phyloP scores from a whole-genome alignment of 2,329 filamentous ascomycete species.

The Coniochaeta prunicola region DNA sequence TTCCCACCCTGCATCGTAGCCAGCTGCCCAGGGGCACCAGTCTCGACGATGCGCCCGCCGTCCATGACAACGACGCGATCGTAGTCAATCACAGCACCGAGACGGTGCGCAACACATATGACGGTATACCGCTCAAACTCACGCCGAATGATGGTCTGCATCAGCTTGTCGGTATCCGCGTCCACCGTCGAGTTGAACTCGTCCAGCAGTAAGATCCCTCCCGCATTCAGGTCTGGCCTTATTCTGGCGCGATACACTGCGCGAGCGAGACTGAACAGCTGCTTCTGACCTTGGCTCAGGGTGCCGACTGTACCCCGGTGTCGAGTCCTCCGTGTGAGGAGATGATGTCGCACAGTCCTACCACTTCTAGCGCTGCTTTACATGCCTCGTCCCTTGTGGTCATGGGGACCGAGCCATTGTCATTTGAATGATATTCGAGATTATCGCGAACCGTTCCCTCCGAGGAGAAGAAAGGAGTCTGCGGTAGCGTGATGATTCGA shows the following conservation, averaged over 20 bases:
- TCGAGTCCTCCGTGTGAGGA: conserved; percentile 22
- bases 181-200: background rate
- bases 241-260: background rate
- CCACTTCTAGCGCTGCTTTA: conserved; percentile 18
- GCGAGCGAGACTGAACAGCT: conserved; percentile 5
- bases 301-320: conserved; percentile 32
- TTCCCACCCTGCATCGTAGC: background rate
- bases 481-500: conserved; percentile 40
- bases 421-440: conserved; percentile 26
- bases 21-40: background rate
- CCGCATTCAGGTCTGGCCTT: background rate
- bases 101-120: conserved; percentile 7
- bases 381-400: conserved; percentile 22
- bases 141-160: background rate
- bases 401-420: background rate
- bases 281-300: conserved; percentile 48
- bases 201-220: background rate
- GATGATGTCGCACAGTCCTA: conserved; percentile 22
- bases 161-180: background rate
- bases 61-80: background rate
- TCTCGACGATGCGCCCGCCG: background rate
- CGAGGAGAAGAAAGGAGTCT: conserved; percentile 42
- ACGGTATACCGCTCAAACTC: background rate
- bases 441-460: conserved; percentile 30
- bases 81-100: conserved; percentile 4